A percentile compares a stretch with the other conserved stretches of the same genome.
Conservation (phyloP, 805 yeast genomes). For the Kuraishia cidri region DNA sequence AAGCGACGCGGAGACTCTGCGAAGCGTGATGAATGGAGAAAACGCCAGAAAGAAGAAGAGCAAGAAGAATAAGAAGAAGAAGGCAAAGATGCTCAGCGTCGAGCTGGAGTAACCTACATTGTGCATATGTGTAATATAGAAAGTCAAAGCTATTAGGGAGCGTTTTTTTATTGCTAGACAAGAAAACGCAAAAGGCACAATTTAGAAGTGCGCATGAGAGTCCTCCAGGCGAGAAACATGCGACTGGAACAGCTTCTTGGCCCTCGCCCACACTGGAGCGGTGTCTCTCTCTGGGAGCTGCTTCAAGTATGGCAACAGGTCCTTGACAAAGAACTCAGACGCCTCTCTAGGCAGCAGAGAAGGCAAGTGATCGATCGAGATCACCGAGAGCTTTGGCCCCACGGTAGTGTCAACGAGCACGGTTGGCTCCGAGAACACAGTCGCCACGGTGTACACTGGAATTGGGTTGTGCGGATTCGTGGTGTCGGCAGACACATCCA, state of each 20-base stretch:
- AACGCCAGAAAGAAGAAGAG: constrained; percentile 24
- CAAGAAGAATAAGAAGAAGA: constrained; percentile 30
- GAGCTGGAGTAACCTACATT: constrained; percentile 36
- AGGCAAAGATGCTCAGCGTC: constrained; percentile 35
- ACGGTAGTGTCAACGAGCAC: constrained; percentile 68
- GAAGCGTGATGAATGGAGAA: constrained; percentile 43
- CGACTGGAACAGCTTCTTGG: constrained; percentile 73
- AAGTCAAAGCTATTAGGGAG: no score
- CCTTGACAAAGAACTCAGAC: constrained; percentile 82
- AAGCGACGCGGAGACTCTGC: constrained; percentile 62
- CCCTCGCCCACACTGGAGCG: constrained; percentile 89
- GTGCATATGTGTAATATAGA: background rate
- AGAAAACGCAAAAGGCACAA: no score
- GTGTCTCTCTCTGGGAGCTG: constrained; percentile 74
- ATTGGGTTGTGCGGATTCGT: constrained; percentile 98
- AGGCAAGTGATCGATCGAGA: constrained; percentile 95
- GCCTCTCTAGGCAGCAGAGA: constrained; percentile 95
- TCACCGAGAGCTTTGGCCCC: constrained; percentile 85
- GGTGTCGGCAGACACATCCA: constrained; percentile 97
- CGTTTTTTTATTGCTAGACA: no score
- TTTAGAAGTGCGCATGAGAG: no score
- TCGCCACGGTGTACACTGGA: constrained; percentile 86
- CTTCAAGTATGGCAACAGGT: constrained; percentile 82
- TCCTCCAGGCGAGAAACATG: constrained; percentile 64
- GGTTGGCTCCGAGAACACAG: constrained; percentile 87